Base-by-base conservation (phyloP, 768 basidiomycete species). In the Boletus reticulatus region DNA sequence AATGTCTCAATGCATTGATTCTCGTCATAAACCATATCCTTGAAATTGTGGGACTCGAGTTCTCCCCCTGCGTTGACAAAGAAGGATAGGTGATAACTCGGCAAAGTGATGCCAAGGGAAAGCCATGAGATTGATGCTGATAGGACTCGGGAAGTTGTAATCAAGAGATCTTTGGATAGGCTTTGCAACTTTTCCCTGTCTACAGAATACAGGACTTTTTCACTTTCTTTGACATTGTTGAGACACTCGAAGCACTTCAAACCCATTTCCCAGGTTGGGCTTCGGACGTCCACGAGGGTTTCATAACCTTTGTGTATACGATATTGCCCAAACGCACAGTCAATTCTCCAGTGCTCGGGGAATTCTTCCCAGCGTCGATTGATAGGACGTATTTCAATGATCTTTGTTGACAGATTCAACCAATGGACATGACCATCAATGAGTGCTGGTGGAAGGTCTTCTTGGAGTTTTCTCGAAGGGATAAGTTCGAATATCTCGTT, bases 311-410 rank as follows among this genome's bases (percentile, higher is more conserved):
- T 56, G 29, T 43, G 22, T 17, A 34, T 37, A 19, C 22, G 52
- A 19, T 39, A 53, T 13, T 34, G 19, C 12, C 34, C 42, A n/a
- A 50, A n/a, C 20, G 53, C 3, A 9, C 46, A 45, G 17, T 48
- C 32, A 8, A 69, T 50, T 19, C 14, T 44, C 69, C 71, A 71
- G 22, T 72, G 54, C 5, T 49, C 48, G 0, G 39, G 11, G 0
- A 62, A 68, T 4, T 53, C 24, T 4, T 53, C 47, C 71, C 71
- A 72, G 1, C 46, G 10, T 12, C 32, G 39, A 11, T 61, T 24
- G 1, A 55, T 31, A 17, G 66, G 62, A 0, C 61, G 59, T 27
- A 72, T 57, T 22, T 72, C 71, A 2, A 72, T 62, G 13, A 41
- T 46, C 1, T 19, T 6, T 0, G 44, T 53, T 6, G 49, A 19